phyloP scores from a whole-genome alignment of 139 green algal genomes.

The Chlamydomonas sp. region DNA sequence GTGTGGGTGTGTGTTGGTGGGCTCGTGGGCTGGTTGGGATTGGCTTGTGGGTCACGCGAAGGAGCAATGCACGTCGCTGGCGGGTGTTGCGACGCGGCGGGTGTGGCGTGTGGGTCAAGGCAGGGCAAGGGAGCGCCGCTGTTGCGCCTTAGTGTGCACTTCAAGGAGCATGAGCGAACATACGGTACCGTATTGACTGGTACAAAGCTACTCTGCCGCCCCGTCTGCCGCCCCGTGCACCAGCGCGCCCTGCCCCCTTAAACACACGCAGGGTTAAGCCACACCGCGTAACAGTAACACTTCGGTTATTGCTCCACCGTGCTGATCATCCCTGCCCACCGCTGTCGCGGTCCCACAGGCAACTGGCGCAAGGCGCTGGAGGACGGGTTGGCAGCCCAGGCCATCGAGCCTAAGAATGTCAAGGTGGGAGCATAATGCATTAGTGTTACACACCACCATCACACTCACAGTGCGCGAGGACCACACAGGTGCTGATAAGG shows the following conservation, averaged over 20 bases:
- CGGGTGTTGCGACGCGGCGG: too few species aligned
- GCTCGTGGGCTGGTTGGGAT: neutral
- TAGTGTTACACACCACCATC: conserved; percentile 8
- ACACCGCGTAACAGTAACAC: neutral
- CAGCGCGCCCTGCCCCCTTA: neutral
- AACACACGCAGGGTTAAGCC: too few species aligned
- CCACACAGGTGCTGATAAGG: too few species aligned
- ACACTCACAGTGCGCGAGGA: neutral
- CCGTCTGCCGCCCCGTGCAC: neutral
- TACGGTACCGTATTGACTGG: too few species aligned
- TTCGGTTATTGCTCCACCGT: neutral
- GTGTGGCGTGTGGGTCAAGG: too few species aligned
- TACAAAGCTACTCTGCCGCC: too few species aligned
- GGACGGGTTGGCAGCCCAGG: neutral
- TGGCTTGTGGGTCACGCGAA: too few species aligned
- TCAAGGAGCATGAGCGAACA: too few species aligned
- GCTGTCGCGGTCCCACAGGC: conserved; percentile 31
- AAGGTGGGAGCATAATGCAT: conserved; percentile 61
- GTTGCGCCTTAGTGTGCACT: too few species aligned
- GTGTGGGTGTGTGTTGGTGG: neutral
- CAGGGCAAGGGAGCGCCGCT: too few species aligned
- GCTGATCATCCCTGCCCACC: neutral
- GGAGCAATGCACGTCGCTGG: too few species aligned
- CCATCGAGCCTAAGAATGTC: conserved; percentile 47
- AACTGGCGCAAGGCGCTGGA: conserved; percentile 69